Conservation (phyloP, 441 rosid species). For the Viola pubescens region DNA sequence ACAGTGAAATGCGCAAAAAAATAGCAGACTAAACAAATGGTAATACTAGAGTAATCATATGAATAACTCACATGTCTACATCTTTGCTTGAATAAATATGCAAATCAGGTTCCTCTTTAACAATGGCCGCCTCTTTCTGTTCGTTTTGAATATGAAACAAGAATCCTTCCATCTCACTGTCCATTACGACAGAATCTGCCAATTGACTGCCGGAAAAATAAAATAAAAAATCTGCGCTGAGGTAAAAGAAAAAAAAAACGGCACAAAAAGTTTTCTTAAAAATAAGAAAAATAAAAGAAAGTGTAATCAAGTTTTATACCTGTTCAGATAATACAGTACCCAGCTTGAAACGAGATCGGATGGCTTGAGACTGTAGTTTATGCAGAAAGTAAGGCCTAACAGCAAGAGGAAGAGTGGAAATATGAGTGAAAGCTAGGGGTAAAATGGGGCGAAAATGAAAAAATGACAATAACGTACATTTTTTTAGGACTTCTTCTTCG, state of each 20-base stretch:
- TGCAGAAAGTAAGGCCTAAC: conserved; percentile 70
- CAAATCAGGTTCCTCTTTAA: conserved; percentile 57
- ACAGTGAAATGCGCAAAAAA: no score
- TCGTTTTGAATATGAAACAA: conserved; percentile 73
- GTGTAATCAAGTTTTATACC: conserved; percentile 32
- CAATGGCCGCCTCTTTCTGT: conserved; percentile 46
- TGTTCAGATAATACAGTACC: conserved; percentile 79
- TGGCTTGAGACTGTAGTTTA: conserved; percentile 59
- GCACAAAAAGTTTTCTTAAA: background rate
- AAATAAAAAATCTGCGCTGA: background rate
- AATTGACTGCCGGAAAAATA: conserved; percentile 46
- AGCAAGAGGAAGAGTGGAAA: background rate
- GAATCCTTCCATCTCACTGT: conserved; percentile 88
- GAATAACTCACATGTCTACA: conserved; percentile 67
- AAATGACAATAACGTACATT: conserved; percentile 30
- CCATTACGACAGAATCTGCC: conserved; percentile 44
- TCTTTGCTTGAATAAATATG: conserved; percentile 82
- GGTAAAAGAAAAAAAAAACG: background rate
- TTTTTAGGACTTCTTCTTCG: conserved; percentile 46
- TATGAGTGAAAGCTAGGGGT: background rate
- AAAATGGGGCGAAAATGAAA: conserved; percentile 2
- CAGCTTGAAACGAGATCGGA: conserved; percentile 81
- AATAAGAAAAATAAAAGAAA: background rate
- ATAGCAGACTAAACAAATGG: background rate
- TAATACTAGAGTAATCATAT: background rate